Evolutionary conservation across 495 filamentous ascomycete species (phyloP), one percentile per base, ranked within the genome.

Genomic region (Aspergillus sclerotiicarbonarius): DNA sequence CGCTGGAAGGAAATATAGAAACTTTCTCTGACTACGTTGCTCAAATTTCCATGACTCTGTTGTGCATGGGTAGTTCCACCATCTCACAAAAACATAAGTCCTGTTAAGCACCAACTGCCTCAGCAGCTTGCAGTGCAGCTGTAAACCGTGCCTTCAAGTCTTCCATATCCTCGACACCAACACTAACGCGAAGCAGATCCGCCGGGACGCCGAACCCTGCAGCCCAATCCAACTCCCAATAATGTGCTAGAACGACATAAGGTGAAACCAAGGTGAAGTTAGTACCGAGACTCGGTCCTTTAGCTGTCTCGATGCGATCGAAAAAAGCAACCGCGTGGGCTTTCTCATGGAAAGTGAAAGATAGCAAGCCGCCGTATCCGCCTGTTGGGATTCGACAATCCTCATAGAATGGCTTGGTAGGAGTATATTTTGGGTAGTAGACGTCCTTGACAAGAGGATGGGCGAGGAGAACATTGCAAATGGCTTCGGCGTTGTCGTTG

Each of bases 81-180:
- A n/a, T 25, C 25, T 25, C 2, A 25, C 25, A 25, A 3, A 25
- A 5, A 25, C 25, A 2, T 25, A 5, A 25, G 25, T 3, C 5
- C 25, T 25, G 2, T 25, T 5, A 25, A 41, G 37, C 4, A 6
- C 1, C 44, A 13, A 46, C 15, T 10, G 4, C 18, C 19, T 46
- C 44, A 21, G 44, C 18, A 18, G 44, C 41, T 44, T 44, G n/a
- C 41, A 44, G 6, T 8, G 41, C 41, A 44, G n/a, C 15, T 19
- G 15, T 13, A 44, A 44, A 44, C 41, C 41, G 41, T 15, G 41
- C 50, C 35, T 52, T 37, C 19, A 35, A 29, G 12, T 51, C 25
- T 20, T 51, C 50, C 19, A 37, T 16, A 52, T 52, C 13, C 48
- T 58, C 56, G 7, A 58, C 18, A 4, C 56, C 48, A 31, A 58